Evolutionary conservation across 2,329 filamentous ascomycete genomes (phyloP).

Genomic region (Gliomastix tumulicola): DNA sequence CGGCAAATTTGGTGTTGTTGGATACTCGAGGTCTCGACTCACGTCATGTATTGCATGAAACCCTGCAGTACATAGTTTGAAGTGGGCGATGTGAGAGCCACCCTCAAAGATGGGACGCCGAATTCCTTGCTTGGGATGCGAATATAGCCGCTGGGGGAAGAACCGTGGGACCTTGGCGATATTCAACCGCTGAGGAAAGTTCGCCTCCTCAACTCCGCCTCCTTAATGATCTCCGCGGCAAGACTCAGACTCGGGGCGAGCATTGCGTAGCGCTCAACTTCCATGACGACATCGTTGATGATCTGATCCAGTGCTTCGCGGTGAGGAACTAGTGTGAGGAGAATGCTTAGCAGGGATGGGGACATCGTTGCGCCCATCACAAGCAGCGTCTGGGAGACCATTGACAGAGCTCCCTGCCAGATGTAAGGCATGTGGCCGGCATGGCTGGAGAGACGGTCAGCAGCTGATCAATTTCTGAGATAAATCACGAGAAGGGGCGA

Average conservation of each 20-base stretch:
- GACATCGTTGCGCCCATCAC: conserved; percentile 84
- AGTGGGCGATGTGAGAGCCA: too few relatives aligned
- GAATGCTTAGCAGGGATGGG: conserved; percentile 59
- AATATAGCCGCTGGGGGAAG: too few relatives aligned
- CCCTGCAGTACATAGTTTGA: too few relatives aligned
- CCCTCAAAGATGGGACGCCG: too few relatives aligned
- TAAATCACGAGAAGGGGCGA: conserved; percentile 11
- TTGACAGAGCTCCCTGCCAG: conserved; percentile 77
- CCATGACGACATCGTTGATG: conserved; percentile 69
- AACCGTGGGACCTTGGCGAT: too few relatives aligned
- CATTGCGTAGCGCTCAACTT: conserved; percentile 67
- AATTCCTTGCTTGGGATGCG: too few relatives aligned
- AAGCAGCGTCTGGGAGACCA: conserved; percentile 74
- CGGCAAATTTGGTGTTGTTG: too few relatives aligned
- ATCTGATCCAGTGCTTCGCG: conserved; percentile 64
- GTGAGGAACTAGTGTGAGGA: conserved; percentile 49
- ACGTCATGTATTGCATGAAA: too few relatives aligned
- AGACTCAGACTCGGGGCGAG: conserved; percentile 70
- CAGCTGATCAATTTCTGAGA: neutral
- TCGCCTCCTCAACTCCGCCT: conserved; percentile 67
- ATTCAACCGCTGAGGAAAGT: conserved; percentile 48
- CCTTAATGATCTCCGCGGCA: conserved; percentile 73
- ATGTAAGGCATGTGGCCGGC: conserved; percentile 80
- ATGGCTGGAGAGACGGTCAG: conserved; percentile 41
- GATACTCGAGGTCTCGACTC: too few relatives aligned